Conservation (phyloP, 169 alveolate species). For the Plasmodium adleri region DNA sequence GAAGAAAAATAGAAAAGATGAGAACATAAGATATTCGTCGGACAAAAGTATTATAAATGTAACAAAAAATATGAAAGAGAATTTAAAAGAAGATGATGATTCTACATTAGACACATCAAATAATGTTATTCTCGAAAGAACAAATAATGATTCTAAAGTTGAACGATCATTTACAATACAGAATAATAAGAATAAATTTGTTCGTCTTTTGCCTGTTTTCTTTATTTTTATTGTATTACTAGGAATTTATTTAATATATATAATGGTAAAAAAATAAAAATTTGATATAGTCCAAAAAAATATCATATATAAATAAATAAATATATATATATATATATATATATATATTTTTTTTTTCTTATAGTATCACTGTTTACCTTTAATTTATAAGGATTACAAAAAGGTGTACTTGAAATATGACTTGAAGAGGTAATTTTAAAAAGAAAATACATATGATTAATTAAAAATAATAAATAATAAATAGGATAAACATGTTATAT, state of each 20-base stretch:
- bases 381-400: constrained; percentile 17
- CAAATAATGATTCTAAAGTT: not conserved
- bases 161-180: constrained; percentile 16
- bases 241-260: constrained; percentile 55
- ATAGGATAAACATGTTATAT: not conserved
- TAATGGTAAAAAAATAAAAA: constrained; percentile 44
- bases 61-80: constrained; percentile 17
- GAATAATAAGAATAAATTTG: constrained; percentile 31
- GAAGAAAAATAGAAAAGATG: constrained; percentile 23
- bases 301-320: too few species aligned
- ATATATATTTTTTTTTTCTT: constrained; percentile 24
- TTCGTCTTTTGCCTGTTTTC: constrained; percentile 58
- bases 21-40: constrained; percentile 24
- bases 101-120: not conserved
- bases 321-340: not conserved
- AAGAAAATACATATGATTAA: not conserved
- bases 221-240: constrained; percentile 50
- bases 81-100: constrained; percentile 5
- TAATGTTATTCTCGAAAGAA: constrained; percentile 11
- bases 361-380: constrained; percentile 68
- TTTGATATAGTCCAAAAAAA: too few species aligned
- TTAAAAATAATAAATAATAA: not conserved
- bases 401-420: constrained; percentile 54
- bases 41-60: constrained; percentile 29
- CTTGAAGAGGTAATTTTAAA: constrained; percentile 26